A percentile compares a stretch with the other conserved stretches of the same genome.
Evolutionary conservation across 1,284 basidiomycete species (phyloP).

Genomic region (Sanghuangporus baumii): DNA sequence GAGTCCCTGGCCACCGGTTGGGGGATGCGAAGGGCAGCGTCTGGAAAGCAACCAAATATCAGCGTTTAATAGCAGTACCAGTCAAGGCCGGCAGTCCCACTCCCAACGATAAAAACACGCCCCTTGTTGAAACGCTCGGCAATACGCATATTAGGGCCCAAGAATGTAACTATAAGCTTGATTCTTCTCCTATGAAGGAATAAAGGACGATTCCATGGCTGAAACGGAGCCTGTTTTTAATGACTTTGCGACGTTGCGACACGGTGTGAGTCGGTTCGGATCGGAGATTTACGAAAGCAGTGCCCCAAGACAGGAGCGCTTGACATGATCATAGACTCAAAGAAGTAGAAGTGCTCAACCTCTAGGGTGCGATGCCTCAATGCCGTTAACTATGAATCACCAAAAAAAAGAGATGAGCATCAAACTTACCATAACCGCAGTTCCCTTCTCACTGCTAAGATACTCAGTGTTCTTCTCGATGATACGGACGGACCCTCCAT

Average conservation of each 20-base stretch:
- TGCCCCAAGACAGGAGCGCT: neutral
- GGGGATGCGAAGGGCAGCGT: slow-evolving; percentile 39
- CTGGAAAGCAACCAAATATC: too few relatives aligned
- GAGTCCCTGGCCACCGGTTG: slow-evolving; percentile 40
- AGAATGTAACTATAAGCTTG: neutral
- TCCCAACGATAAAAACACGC: too few relatives aligned
- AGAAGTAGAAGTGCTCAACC: slow-evolving; percentile 13
- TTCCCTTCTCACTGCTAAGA: too few relatives aligned
- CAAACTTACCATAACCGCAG: too few relatives aligned
- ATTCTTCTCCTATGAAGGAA: neutral
- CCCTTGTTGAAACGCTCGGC: slow-evolving; percentile 31
- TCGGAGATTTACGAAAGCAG: slow-evolving; percentile 2
- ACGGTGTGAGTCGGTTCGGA: slow-evolving; percentile 3
- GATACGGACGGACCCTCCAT: too few relatives aligned
- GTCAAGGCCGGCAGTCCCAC: too few relatives aligned
- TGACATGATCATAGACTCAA: slow-evolving; percentile 11
- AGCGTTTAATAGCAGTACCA: too few relatives aligned
- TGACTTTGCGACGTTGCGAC: neutral
- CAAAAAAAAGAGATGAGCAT: too few relatives aligned
- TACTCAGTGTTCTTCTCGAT: too few relatives aligned
- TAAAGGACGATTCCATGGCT: neutral
- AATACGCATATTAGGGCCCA: slow-evolving; percentile 34
- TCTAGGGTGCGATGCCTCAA: slow-evolving; percentile 10
- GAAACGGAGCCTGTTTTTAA: neutral
- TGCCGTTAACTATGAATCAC: too few relatives aligned